phyloP scores from a whole-genome alignment of 441 rosid genomes.

The Mallotus repandus region DNA sequence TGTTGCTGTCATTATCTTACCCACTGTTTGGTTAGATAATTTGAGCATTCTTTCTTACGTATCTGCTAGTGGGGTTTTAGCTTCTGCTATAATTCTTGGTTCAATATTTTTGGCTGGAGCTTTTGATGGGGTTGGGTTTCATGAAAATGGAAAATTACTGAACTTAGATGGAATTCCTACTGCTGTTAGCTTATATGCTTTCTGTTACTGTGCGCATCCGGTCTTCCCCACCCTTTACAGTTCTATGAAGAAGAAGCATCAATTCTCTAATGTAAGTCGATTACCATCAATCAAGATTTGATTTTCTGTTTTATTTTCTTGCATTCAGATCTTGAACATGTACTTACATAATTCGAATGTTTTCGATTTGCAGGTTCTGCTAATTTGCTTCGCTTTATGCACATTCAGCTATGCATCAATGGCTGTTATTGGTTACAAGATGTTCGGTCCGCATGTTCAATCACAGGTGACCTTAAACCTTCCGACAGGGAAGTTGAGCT shows the following conservation, averaged over 20 bases:
- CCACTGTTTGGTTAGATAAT: conserved; percentile 76
- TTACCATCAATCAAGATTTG: not conserved
- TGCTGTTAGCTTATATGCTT: conserved; percentile 75
- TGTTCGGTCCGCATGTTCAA: conserved; percentile 69
- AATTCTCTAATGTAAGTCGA: conserved; percentile 68
- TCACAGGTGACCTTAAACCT: conserved; percentile 81
- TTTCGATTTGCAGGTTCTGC: conserved; percentile 50
- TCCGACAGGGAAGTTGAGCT: conserved; percentile 56
- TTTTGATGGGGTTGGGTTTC: conserved; percentile 71
- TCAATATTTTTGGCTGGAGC: conserved; percentile 72
- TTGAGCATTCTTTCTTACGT: conserved; percentile 74
- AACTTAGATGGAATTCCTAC: conserved; percentile 63
- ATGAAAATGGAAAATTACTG: conserved; percentile 40
- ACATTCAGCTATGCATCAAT: conserved; percentile 76
- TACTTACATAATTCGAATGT: not conserved
- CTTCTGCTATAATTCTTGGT: conserved; percentile 63
- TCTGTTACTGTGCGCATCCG: conserved; percentile 90
- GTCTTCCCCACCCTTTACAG: conserved; percentile 84
- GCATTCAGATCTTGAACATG: not conserved
- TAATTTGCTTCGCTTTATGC: conserved; percentile 63
- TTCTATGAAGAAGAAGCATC: conserved; percentile 74
- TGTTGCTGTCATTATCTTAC: conserved; percentile 69
- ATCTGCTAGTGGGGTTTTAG: conserved; percentile 86
- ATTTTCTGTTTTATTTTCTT: not conserved
- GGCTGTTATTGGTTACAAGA: conserved; percentile 75